phyloP scores from a whole-genome alignment of 108 stramenopile genomes.

The Nitzschia sp. region DNA sequence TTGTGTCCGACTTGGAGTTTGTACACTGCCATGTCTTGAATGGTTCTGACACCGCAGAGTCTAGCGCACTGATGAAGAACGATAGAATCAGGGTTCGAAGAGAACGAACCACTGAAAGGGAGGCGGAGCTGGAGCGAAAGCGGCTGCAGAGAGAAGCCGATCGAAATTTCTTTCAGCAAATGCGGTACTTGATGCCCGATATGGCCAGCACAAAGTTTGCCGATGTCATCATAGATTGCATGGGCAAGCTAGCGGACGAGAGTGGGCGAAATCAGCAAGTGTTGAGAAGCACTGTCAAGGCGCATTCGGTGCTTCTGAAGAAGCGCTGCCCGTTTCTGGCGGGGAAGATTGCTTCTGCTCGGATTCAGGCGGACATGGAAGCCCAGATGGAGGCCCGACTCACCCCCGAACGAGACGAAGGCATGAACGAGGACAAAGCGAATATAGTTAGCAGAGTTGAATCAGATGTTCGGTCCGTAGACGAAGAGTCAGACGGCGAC shows the following conservation, averaged over 20 bases:
- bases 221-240: slow-evolving; percentile 77
- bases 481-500: slow-evolving; percentile 20
- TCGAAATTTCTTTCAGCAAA: slow-evolving; percentile 60
- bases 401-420: neutral
- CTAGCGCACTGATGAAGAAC: slow-evolving; percentile 82
- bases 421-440: neutral
- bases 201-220: slow-evolving; percentile 29
- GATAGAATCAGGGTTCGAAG: slow-evolving; percentile 71
- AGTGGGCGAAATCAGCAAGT: slow-evolving; percentile 70
- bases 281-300: slow-evolving; percentile 52
- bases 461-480: slow-evolving; percentile 9
- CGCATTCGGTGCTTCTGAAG: slow-evolving; percentile 59
- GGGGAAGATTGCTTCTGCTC: slow-evolving; percentile 51
- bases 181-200: slow-evolving; percentile 57
- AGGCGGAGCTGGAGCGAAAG: slow-evolving; percentile 35
- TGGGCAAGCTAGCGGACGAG: slow-evolving; percentile 68
- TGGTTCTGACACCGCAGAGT: slow-evolving; percentile 65
- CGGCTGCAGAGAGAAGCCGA: slow-evolving; percentile 70
- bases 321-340: slow-evolving; percentile 78
- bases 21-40: slow-evolving; percentile 58
- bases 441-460: slow-evolving; percentile 34
- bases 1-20: slow-evolving; percentile 68
- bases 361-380: slow-evolving; percentile 17
- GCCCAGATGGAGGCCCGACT: neutral
- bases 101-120: slow-evolving; percentile 41